phyloP scores from a whole-genome alignment of 2,329 filamentous ascomycete species.

The Xylariaceae sp. region DNA sequence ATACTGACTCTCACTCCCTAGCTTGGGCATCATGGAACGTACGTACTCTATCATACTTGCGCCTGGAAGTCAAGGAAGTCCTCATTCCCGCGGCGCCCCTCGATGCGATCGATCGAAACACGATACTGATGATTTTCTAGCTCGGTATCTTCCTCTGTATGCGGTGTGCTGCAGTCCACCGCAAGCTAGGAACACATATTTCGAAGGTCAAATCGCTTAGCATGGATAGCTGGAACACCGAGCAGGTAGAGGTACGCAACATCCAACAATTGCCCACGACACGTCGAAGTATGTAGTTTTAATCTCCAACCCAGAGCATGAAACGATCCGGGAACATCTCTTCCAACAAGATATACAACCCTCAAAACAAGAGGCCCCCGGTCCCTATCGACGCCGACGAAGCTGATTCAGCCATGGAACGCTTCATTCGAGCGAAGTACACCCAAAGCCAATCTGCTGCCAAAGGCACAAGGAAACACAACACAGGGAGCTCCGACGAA shows the following conservation, averaged over 20 bases:
- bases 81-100: slow-evolving; percentile 1
- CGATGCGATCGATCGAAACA: slow-evolving; percentile 3
- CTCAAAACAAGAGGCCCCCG: slow-evolving; percentile 74
- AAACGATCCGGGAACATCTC: slow-evolving; percentile 80
- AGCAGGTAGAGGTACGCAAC: slow-evolving; percentile 83
- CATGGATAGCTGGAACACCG: slow-evolving; percentile 95
- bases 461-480: slow-evolving; percentile 32
- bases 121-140: slow-evolving; percentile 40
- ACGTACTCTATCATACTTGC: slow-evolving; percentile 36
- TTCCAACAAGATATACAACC: slow-evolving; percentile 88
- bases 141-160: slow-evolving; percentile 96
- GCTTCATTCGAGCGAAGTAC: slow-evolving; percentile 94
- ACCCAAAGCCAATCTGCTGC: slow-evolving; percentile 41
- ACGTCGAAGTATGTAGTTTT: slow-evolving; percentile 5
- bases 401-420: slow-evolving; percentile 89
- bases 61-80: too few relatives aligned
- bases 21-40: slow-evolving; percentile 98
- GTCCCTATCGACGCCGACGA: slow-evolving; percentile 90
- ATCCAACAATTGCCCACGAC: neutral
- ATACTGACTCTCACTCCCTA: slow-evolving; percentile 33
- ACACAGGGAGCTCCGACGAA: slow-evolving; percentile 51
- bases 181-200: slow-evolving; percentile 94
- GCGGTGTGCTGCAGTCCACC: slow-evolving; percentile 92
- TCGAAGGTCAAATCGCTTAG: slow-evolving; percentile 98
- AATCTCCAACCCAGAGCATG: slow-evolving; percentile 66